phyloP scores from a whole-genome alignment of 2,329 filamentous ascomycete genomes.

The Aotearoamyces nothofagi region DNA sequence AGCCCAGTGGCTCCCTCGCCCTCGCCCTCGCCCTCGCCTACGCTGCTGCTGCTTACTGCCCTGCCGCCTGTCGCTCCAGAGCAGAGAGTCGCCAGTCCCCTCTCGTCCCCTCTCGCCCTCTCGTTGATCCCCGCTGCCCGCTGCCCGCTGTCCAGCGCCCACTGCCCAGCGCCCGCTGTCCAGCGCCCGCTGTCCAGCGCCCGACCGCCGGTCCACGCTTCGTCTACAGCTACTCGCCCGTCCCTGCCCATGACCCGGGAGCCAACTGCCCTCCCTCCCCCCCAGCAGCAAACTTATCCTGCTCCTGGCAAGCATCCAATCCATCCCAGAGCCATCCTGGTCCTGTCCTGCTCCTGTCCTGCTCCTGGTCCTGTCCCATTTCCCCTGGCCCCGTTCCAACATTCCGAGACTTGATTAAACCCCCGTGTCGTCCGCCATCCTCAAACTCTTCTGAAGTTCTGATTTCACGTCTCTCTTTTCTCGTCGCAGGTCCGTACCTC shows the following conservation, averaged over 20 bases:
- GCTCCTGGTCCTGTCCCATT: not conserved
- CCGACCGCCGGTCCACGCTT: too few species aligned
- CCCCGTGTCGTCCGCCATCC: constrained; percentile 13
- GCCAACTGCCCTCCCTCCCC: not conserved
- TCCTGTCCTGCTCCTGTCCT: not conserved
- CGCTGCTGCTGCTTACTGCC: too few species aligned
- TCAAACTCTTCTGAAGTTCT: constrained; percentile 17
- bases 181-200: not conserved
- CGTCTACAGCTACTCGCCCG: too few species aligned
- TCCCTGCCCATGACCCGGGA: not conserved
- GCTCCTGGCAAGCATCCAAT: not conserved
- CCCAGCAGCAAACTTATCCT: not conserved
- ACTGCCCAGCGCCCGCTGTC: not conserved
- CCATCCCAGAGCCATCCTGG: too few species aligned
- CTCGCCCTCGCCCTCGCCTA: too few species aligned
- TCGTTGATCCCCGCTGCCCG: too few species aligned
- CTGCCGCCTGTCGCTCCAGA: too few species aligned
- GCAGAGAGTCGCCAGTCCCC: too few species aligned
- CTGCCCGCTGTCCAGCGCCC: not conserved
- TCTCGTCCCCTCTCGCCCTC: too few species aligned
- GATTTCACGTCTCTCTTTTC: constrained; percentile 16
- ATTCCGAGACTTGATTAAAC: constrained; percentile 12
- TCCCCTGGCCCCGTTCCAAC: too few species aligned
- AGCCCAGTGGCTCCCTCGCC: too few species aligned
- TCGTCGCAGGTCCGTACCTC: constrained; percentile 19